Conservation (phyloP, 2,329 filamentous ascomycete species). For the Alternaria ethzedia region DNA sequence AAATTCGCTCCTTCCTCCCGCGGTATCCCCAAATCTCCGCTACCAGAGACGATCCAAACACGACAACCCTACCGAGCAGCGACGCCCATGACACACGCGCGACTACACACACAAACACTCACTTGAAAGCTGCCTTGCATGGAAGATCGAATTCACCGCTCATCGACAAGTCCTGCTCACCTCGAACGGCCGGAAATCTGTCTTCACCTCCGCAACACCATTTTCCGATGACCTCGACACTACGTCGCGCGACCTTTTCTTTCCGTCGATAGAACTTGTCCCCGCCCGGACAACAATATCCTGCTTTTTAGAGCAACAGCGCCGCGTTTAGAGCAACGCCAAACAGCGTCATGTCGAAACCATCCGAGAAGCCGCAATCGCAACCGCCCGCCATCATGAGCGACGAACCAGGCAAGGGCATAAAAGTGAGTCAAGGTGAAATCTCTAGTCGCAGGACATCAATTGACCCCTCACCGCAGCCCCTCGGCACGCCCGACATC, state of each 20-base stretch:
- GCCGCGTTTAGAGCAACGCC: constrained; percentile 9
- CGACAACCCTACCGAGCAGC: constrained; percentile 25
- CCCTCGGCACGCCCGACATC: constrained; percentile 23
- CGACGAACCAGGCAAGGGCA: constrained; percentile 22
- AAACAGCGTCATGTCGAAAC: constrained; percentile 26
- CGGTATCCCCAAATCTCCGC: constrained; percentile 28
- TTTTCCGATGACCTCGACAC: constrained; percentile 42
- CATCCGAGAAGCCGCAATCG: constrained; percentile 23
- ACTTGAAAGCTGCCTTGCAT: constrained; percentile 35
- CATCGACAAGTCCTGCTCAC: constrained; percentile 20
- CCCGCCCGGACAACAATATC: background rate
- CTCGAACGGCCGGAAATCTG: constrained; percentile 16
- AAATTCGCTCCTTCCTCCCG: constrained; percentile 29
- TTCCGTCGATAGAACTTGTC: constrained; percentile 27
- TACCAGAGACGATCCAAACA: constrained; percentile 18
- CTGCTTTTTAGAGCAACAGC: background rate
- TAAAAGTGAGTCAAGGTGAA: constrained; percentile 31
- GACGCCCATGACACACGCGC: constrained; percentile 15
- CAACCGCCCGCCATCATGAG: constrained; percentile 28
- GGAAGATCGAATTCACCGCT: constrained; percentile 30
- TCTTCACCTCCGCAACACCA: constrained; percentile 21
- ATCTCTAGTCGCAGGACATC: background rate
- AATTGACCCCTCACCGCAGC: constrained; percentile 24
- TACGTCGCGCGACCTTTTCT: constrained; percentile 23
- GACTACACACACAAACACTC: constrained; percentile 1